A percentile compares a stretch with the other conserved stretches of the same genome.
Conservation (phyloP, 2,329 filamentous ascomycete genomes). For the Akanthomyces dipterigenus region DNA sequence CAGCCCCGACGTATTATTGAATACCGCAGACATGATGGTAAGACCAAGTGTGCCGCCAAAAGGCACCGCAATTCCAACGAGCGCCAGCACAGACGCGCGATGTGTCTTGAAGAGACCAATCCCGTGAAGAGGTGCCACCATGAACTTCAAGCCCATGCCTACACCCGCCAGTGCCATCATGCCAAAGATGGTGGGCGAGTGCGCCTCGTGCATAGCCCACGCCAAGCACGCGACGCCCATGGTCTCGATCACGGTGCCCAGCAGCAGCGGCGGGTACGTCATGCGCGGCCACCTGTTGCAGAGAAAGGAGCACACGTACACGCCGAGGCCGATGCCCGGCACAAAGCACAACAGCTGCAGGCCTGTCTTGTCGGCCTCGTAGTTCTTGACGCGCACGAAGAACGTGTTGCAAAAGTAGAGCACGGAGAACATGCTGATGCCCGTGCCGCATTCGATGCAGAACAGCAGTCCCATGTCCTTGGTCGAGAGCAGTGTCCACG, state of each 20-base stretch:
- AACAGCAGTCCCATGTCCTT: conserved; percentile 56
- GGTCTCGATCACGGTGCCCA: conserved; percentile 50
- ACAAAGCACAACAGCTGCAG: conserved; percentile 56
- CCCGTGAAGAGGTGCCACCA: conserved; percentile 56
- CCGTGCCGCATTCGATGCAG: conserved; percentile 53
- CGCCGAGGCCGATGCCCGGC: conserved; percentile 34
- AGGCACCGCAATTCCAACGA: conserved; percentile 52
- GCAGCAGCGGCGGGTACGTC: conserved; percentile 52
- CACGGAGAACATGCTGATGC: conserved; percentile 47
- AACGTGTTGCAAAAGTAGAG: conserved; percentile 66
- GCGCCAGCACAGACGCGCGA: conserved; percentile 51
- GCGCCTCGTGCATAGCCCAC: conserved; percentile 45
- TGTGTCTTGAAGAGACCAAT: conserved; percentile 53
- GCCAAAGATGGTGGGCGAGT: conserved; percentile 48
- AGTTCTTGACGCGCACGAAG: conserved; percentile 53
- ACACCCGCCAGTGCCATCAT: conserved; percentile 60
- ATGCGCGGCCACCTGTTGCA: conserved; percentile 56
- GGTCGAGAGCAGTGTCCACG: conserved; percentile 49
- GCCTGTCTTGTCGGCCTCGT: conserved; percentile 43
- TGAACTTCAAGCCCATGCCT: conserved; percentile 58
- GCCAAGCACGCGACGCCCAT: conserved; percentile 52
- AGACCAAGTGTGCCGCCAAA: conserved; percentile 60
- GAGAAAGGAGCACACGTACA: conserved; percentile 49
- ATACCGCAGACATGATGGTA: conserved; percentile 62
- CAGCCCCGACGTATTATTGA: conserved; percentile 48